Base-by-base conservation (phyloP, 2,329 filamentous ascomycete species). In the Colletotrichum trifolii region DNA sequence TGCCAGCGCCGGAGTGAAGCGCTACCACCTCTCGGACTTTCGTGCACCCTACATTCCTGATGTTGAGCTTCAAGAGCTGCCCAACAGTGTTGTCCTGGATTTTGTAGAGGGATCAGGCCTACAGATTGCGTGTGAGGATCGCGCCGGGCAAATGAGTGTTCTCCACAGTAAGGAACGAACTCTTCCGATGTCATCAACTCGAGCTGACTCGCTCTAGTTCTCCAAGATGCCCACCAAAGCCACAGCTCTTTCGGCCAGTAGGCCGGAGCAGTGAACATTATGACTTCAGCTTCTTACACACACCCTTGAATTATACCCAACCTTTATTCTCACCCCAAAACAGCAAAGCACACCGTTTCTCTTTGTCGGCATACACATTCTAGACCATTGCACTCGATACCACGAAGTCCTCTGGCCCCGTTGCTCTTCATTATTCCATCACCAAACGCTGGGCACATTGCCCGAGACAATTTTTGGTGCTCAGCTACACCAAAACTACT, bases 61-160 rank as follows among this genome's bases (percentile, higher is more conserved):
- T 75, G 90, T 96, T 65, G 96, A 98, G 74, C 84, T 93, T 70
- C 92, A 97, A 79, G 96, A 99, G 80, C 83, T 99, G 56, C 94
- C 95, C 2, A 93, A 97, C 79, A 97, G 94, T 73, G 86, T 90
- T 4, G 82, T 87, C 8, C 77, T 89, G 49, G 85, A 89, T 70
- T 85, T 90, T 67, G 70, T 88, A 15, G 86, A 87, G 54, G 86
- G 87, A 3, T 87, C 85, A n/a, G 82, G 82, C 50, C 77, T 90
- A 62, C 88, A 90, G 72, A 77, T 90, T 71, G 88, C 88, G 25
- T 90, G 88, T 68, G 87, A 87, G 74, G 87, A 89, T 73, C 82
- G 87, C 59, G 76, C 80, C 34, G 85, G 87, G 11, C 88, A 90
- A 76, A 73, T 80, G 63, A 81, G 81, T 59, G 79, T 88, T 39